phyloP scores from a whole-genome alignment of 2,329 filamentous ascomycete genomes.

The Penicillium sp. region DNA sequence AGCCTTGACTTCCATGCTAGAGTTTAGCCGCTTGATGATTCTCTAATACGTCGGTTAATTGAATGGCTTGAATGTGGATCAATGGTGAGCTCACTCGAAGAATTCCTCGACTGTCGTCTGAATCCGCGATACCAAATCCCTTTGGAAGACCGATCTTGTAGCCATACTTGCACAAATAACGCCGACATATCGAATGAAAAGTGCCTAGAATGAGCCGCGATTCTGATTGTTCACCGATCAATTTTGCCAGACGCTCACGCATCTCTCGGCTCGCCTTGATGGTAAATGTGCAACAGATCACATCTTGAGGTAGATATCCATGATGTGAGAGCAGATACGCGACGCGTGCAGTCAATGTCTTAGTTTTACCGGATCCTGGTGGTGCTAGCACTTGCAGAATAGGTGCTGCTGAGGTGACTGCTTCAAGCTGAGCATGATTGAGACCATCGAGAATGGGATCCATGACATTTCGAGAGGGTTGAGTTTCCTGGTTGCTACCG shows the following conservation, averaged over 20 bases:
- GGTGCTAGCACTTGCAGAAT: constrained; percentile 66
- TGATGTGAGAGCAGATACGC: constrained; percentile 80
- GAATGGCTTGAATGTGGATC: neutral
- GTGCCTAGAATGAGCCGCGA: constrained; percentile 84
- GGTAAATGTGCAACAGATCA: constrained; percentile 95
- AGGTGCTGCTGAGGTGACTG: constrained; percentile 65
- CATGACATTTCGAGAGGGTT: constrained; percentile 43
- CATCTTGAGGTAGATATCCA: constrained; percentile 77
- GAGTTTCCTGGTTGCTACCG: constrained; percentile 2
- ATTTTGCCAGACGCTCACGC: constrained; percentile 79
- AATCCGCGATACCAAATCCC: constrained; percentile 90
- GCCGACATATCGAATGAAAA: constrained; percentile 88
- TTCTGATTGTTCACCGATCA: constrained; percentile 78
- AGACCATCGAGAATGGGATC: constrained; percentile 63
- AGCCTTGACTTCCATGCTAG: constrained; percentile 69
- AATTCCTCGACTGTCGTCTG: constrained; percentile 76
- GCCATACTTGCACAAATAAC: constrained; percentile 84
- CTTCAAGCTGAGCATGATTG: constrained; percentile 66
- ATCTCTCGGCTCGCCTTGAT: constrained; percentile 94
- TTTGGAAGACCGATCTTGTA: constrained; percentile 78
- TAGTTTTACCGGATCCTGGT: constrained; percentile 83
- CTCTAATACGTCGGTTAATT: constrained; percentile 47
- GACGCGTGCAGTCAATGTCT: constrained; percentile 89
- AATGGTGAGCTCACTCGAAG: constrained; percentile 56
- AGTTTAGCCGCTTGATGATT: constrained; percentile 75